Percentiles rank a stretch among this genome's conserved stretches.
Evolutionary conservation across 192 early-diverging fungal genomes (phyloP).

Genomic region (Backusella liffmaniae): DNA sequence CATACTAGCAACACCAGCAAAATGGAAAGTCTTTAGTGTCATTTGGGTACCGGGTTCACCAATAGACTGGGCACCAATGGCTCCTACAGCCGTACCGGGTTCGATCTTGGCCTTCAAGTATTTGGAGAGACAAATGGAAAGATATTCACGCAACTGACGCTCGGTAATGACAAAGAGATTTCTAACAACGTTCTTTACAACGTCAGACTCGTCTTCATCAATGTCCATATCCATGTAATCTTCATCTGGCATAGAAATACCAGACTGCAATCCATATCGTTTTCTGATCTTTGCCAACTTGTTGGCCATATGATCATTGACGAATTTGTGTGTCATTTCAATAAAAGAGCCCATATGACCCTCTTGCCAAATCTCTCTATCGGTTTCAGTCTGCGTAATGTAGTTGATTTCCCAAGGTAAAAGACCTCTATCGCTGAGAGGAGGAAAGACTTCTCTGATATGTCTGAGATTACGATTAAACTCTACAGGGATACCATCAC

Average conservation of each 20-base stretch:
- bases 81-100: conserved; percentile 95
- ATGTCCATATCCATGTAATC: conserved; percentile 57
- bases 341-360: conserved; percentile 65
- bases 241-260: conserved; percentile 47
- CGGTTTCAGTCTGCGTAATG: conserved; percentile 49
- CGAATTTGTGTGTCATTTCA: conserved; percentile 53
- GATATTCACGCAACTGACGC: conserved; percentile 68
- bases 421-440: conserved; percentile 32
- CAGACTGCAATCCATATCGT: conserved; percentile 49
- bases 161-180: conserved; percentile 73
- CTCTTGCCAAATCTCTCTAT: conserved; percentile 46
- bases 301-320: conserved; percentile 53
- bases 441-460: conserved; percentile 25
- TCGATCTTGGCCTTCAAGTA: conserved; percentile 91
- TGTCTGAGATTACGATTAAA: conserved; percentile 83
- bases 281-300: conserved; percentile 60
- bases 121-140: conserved; percentile 78
- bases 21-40: conserved; percentile 99
- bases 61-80: conserved; percentile 95
- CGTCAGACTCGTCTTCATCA: conserved; percentile 41
- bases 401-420: conserved; percentile 65
- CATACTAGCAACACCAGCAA: conserved; percentile 98
- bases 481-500: conserved; percentile 83
- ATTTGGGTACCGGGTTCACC: conserved; percentile 99
- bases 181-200: conserved; percentile 53